Base-by-base conservation (phyloP, 2,329 filamentous ascomycete genomes). In the Escovopsis sp. region DNA sequence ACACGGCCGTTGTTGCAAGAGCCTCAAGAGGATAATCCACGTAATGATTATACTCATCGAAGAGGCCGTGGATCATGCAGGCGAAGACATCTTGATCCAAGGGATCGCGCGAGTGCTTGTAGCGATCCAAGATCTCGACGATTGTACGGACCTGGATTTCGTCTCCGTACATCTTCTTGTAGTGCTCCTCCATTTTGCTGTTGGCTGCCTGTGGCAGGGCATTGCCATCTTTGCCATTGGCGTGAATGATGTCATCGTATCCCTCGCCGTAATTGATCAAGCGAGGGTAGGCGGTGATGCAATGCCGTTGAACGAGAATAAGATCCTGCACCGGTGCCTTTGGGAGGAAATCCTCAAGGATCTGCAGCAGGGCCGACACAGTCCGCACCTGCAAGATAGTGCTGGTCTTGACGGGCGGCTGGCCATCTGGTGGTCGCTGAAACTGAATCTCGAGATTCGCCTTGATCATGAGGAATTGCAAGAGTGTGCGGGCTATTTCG, bases 51-150 rank as follows among this genome's bases (percentile, higher is more conserved):
- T 95, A 98, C 64, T 98, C 91, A 53, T 98, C 91, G 52, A 98
- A 95, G 4, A 98, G 68, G 1, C 91, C 91, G 54, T 95, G 88
- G 31, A 98, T 94, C 87, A 98, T 98, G 64, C 89, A 95, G 12
- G 89, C 84, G 57, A 98, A 98, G 7, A 95, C 74, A 57, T 98
- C 91, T 58, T 96, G 91, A 46, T 95, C 86, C 13, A 81, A 67
- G 2, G 85, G 73, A 45, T 91, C 83, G 38, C 78, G 76, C 1
- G 93, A 96, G 43, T 79, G 79, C 59, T 98, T 96, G 65, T 94
- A 94, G 43, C 76, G 74, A 48, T 86, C 80, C 53, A 98, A 74
- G 33, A 86, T 76, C 47, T 84, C 79, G 40, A 98, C 82, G 48
- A 98, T 84, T 42, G 85, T 78, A 42, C 85, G 77, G 14, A 95